phyloP scores from a whole-genome alignment of 2,329 filamentous ascomycete genomes.

The Aspergillus novofumigatus region DNA sequence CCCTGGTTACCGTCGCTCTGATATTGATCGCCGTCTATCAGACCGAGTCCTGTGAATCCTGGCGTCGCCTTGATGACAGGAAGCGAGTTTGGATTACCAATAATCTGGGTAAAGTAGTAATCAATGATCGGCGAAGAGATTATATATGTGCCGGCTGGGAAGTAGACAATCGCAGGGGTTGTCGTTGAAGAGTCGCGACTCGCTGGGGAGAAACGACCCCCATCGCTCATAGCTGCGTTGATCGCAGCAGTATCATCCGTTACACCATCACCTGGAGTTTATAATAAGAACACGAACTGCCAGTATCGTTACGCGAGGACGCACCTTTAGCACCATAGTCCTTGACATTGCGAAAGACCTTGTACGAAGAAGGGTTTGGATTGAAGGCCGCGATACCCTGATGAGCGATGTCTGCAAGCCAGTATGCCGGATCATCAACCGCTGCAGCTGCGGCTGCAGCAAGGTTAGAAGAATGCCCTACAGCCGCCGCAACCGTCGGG shows the following conservation, averaged over 20 bases:
- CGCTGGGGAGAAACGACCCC: slow-evolving; percentile 42
- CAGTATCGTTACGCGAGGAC: neutral
- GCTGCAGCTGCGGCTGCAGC: neutral
- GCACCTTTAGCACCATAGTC: slow-evolving; percentile 31
- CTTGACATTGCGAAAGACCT: slow-evolving; percentile 27
- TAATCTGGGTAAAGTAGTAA: slow-evolving; percentile 61
- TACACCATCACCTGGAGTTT: slow-evolving; percentile 40
- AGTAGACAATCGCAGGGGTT: slow-evolving; percentile 55
- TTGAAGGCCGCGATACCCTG: slow-evolving; percentile 30
- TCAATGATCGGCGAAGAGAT: slow-evolving; percentile 56
- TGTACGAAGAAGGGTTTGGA: slow-evolving; percentile 20
- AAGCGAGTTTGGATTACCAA: slow-evolving; percentile 56
- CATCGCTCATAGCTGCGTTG: slow-evolving; percentile 43
- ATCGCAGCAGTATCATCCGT: slow-evolving; percentile 58
- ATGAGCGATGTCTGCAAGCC: slow-evolving; percentile 29
- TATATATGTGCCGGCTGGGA: slow-evolving; percentile 56
- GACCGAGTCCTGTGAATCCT: slow-evolving; percentile 52
- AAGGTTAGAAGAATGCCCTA: neutral
- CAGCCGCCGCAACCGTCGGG: neutral
- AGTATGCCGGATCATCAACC: slow-evolving; percentile 19
- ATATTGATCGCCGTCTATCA: slow-evolving; percentile 57
- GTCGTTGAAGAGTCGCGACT: slow-evolving; percentile 43
- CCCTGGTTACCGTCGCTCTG: slow-evolving; percentile 37
- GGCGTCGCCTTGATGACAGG: slow-evolving; percentile 53
- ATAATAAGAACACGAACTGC: neutral